Conservation (phyloP, 2,329 filamentous ascomycete genomes). For the Colletotrichum lindemuthianum region DNA sequence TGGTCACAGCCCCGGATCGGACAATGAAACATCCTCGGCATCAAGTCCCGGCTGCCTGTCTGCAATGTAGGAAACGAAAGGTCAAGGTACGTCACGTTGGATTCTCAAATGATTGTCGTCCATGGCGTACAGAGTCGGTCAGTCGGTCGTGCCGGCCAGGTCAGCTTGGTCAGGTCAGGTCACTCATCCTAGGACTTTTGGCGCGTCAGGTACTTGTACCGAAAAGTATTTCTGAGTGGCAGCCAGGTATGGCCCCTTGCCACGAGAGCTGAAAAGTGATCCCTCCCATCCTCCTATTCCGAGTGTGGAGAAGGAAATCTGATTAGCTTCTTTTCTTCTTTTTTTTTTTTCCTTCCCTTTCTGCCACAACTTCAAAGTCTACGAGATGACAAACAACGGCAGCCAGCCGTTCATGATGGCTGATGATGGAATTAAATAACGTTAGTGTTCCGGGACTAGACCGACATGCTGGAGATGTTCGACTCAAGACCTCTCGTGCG, state of each 20-base stretch:
- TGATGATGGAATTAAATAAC: too few relatives aligned
- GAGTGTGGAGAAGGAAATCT: too few relatives aligned
- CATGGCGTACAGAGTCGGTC: too few relatives aligned
- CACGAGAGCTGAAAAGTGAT: too few relatives aligned
- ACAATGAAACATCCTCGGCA: slow-evolving; percentile 2
- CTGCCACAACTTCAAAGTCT: neutral
- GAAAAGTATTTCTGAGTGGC: neutral
- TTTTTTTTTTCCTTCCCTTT: too few relatives aligned
- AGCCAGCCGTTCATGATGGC: too few relatives aligned
- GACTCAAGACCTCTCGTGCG: neutral
- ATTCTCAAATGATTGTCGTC: too few relatives aligned
- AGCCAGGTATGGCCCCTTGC: too few relatives aligned
- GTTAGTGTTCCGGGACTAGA: slow-evolving; percentile 1
- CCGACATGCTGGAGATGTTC: slow-evolving; percentile 5
- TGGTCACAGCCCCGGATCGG: neutral
- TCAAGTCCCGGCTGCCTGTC: slow-evolving; percentile 11
- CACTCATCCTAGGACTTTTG: neutral
- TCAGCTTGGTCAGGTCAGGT: too few relatives aligned
- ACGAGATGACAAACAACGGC: neutral
- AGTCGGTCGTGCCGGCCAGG: too few relatives aligned
- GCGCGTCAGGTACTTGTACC: neutral
- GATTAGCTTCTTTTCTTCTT: too few relatives aligned
- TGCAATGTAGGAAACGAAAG: slow-evolving; percentile 21
- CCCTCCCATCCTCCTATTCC: too few relatives aligned
- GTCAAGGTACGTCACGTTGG: slow-evolving; percentile 10